These are phyloP conservation scores for Trypanosoma conorhini DNA, from an alignment of 208 protist genomes.

Conservation along the genomic window DNA sequence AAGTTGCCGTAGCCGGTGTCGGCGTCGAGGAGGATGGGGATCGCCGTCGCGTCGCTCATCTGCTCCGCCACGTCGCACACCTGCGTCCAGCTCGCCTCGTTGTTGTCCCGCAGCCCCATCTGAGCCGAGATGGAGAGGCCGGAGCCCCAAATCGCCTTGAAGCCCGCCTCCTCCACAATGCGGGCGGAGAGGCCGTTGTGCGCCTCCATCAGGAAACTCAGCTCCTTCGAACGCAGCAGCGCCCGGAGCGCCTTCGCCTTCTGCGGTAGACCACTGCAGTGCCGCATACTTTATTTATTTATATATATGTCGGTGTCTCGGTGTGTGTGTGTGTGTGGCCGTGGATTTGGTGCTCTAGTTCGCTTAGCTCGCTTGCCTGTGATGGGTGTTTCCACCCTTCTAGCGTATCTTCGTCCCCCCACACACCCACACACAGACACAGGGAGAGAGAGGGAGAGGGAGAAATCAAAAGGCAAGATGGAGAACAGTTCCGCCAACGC, in stretches of 20 bases:
- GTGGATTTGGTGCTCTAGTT: too few species aligned
- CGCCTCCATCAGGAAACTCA: slow-evolving; percentile 69
- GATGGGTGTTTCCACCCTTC: background rate
- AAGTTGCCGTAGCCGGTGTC: slow-evolving; percentile 88
- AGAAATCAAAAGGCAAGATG: background rate
- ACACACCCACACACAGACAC: background rate
- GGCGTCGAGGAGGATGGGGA: slow-evolving; percentile 79
- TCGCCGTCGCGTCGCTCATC: slow-evolving; percentile 65
- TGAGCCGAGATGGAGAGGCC: slow-evolving; percentile 75
- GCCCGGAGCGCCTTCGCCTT: slow-evolving; percentile 30
- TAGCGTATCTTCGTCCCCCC: background rate
- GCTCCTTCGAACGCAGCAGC: slow-evolving; percentile 23
- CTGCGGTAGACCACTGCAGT: slow-evolving; percentile 30
- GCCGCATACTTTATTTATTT: slow-evolving; percentile 28
- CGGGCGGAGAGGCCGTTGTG: slow-evolving; percentile 79
- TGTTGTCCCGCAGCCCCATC: slow-evolving; percentile 73
- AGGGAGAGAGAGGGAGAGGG: too few species aligned
- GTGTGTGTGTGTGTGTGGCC: too few species aligned
- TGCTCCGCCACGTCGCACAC: slow-evolving; percentile 62
- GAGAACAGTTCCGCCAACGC: background rate
- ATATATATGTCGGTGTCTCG: background rate
- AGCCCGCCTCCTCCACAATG: slow-evolving; percentile 67
- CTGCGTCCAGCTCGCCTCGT: slow-evolving; percentile 72
- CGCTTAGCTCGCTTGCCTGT: too few species aligned
- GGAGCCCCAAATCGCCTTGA: slow-evolving; percentile 76